Percentiles rank a stretch among this genome's conserved stretches.
These are phyloP conservation scores for Hemerocallis citrina DNA, from an alignment of 106 monocot genomes.

Conservation along the genomic window DNA sequence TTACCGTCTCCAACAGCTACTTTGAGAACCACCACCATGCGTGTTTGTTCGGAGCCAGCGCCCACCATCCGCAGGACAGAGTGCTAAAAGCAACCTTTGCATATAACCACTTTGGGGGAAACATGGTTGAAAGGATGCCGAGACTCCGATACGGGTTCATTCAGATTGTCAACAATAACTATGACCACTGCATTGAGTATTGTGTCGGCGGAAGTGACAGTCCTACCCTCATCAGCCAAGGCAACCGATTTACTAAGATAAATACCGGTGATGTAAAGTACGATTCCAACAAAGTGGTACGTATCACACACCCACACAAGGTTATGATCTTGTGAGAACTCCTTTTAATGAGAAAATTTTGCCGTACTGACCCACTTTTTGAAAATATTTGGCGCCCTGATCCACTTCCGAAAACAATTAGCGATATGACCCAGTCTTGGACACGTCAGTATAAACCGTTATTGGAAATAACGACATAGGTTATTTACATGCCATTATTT, in stretches of 20 bases:
- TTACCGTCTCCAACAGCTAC: constrained; percentile 71
- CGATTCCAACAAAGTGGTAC: constrained; percentile 22
- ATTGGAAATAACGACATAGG: too few species aligned
- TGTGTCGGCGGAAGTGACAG: constrained; percentile 47
- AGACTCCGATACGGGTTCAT: constrained; percentile 55
- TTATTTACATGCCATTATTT: too few species aligned
- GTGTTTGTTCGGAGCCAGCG: constrained; percentile 50
- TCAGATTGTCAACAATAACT: constrained; percentile 76
- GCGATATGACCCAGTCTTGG: too few species aligned
- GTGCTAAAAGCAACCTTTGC: constrained; percentile 65
- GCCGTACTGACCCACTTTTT: too few species aligned
- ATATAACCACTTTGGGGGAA: constrained; percentile 62
- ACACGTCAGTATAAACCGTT: too few species aligned
- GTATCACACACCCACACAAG: background rate
- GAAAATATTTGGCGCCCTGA: too few species aligned
- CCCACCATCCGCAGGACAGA: constrained; percentile 9
- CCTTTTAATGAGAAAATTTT: too few species aligned
- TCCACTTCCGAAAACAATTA: too few species aligned
- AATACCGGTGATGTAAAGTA: constrained; percentile 18
- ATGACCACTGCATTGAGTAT: constrained; percentile 63
- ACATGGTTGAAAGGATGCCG: constrained; percentile 61
- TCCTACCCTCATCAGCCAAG: constrained; percentile 55
- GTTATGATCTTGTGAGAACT: background rate
- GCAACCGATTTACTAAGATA: constrained; percentile 52
- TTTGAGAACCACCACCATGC: constrained; percentile 53